Evolutionary conservation across 2,329 filamentous ascomycete genomes (phyloP), one percentile per base, ranked within the genome.

Genomic region (Aspergillus sp.): DNA sequence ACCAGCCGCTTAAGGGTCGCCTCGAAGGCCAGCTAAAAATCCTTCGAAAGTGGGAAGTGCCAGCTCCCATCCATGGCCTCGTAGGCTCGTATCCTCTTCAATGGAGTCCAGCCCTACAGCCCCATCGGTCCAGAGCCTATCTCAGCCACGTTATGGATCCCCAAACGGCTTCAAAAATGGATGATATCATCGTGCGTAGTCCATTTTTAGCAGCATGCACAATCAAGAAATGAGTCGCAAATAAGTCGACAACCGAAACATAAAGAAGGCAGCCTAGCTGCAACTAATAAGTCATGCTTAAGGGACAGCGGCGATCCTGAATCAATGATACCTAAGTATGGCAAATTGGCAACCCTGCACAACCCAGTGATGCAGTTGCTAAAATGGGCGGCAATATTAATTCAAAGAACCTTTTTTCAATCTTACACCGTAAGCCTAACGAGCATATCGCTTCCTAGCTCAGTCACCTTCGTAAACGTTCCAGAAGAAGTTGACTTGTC

Each of bases 121-220:
- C 51, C 51, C 51, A 54, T 54, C 34, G 6, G 19, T 15, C 45
- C 34, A 37, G 17, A 30, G 30, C n/a, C 20, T 15, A 27, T 27
- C 45, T 46, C 42, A 54, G 51, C 51, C 51, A 54, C 51, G 22
- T 48, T 48, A 34, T 30, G 44, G 44, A 37, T 48, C 20, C 34
- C 20, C 19, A 30, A 47, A 39, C 42, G 42, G 13, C n/a, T 39
- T 48, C 13, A 40, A 40, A 24, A 20, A 27, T 30, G 30, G 11
- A 54, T 54, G 41, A 46, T 46, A 54, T 54, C 51, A 54, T 54
- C 34, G 22, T 12, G 11, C 20, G 2, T 27, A 5, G 44, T 20
- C 44, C 37, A 54, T 30, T 40, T 54, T 48, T 47, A 48, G 34
- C 17, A 54, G 13, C 30, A 24, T 41, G 48, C 48, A 27, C 48